phyloP scores from a whole-genome alignment of 345 rosid genomes.

The Pelargonium nanum region DNA sequence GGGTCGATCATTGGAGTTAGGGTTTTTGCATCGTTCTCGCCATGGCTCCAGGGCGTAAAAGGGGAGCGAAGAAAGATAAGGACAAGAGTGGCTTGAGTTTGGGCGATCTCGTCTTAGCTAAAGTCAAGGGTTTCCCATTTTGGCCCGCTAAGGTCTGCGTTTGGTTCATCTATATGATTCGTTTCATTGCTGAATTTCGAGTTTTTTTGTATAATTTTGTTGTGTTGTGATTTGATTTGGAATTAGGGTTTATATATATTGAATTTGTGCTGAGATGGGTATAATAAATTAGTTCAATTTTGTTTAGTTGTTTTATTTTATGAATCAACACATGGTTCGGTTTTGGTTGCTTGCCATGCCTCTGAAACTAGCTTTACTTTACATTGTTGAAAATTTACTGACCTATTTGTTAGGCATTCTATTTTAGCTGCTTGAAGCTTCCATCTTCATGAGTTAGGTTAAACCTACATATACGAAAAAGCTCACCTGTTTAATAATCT shows the following conservation, averaged over 20 bases:
- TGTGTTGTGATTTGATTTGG: not conserved
- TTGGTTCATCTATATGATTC: not conserved
- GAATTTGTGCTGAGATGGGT: not conserved
- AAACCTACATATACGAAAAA: not conserved
- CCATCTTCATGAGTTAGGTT: not conserved
- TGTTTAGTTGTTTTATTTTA: not conserved
- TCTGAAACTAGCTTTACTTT: not conserved
- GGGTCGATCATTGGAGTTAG: constrained; percentile 1
- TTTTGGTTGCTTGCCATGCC: not conserved
- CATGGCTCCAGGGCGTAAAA: constrained; percentile 77
- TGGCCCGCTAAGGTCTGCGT: constrained; percentile 94
- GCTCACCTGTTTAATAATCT: not conserved
- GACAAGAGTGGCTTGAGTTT: constrained; percentile 50
- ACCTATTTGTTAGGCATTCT: not conserved
- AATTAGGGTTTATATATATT: not conserved
- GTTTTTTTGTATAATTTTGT: not conserved
- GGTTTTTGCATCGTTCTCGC: not conserved
- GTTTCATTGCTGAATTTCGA: not conserved
- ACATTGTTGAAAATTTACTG: not conserved
- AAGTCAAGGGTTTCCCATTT: constrained; percentile 87
- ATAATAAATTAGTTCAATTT: no score
- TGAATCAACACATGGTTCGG: not conserved
- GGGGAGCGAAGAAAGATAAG: constrained; percentile 54
- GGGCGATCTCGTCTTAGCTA: constrained; percentile 97
- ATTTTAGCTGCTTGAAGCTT: not conserved